Evolutionary conservation across 768 basidiomycete species (phyloP).

Genomic region (Antrodiella citrinella): DNA sequence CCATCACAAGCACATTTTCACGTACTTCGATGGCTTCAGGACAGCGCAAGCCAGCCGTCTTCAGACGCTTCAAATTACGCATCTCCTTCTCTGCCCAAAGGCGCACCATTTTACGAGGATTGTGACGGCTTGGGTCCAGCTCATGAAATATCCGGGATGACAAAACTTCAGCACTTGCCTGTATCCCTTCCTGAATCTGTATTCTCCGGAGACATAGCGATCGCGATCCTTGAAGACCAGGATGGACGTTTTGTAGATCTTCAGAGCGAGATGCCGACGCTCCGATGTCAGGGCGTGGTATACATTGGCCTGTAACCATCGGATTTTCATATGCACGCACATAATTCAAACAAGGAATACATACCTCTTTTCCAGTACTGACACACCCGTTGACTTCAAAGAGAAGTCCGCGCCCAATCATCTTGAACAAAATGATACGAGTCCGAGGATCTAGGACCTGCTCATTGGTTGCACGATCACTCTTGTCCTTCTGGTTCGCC

Average conservation of each 20-base stretch:
- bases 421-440: constrained; percentile 87
- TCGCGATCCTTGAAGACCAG: constrained; percentile 97
- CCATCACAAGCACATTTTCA: constrained; percentile 96
- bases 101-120: constrained; percentile 97
- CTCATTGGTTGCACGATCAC: constrained; percentile 93
- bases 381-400: constrained; percentile 93
- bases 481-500: constrained; percentile 90
- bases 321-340: too few species aligned
- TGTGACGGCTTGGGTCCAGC: constrained; percentile 44
- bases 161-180: constrained; percentile 26
- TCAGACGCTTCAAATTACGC: constrained; percentile 85
- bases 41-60: constrained; percentile 74
- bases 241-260: constrained; percentile 98
- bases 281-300: constrained; percentile 74
- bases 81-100: constrained; percentile 99
- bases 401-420: constrained; percentile 86
- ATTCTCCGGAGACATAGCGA: constrained; percentile 92
- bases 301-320: constrained; percentile 77
- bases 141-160: not conserved
- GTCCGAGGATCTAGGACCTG: constrained; percentile 98
- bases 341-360: too few species aligned
- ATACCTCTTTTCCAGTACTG: constrained; percentile 94
- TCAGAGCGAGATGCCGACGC: constrained; percentile 71
- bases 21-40: constrained; percentile 90
- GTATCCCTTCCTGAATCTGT: constrained; percentile 89